Evolutionary conservation across 140 eudicot species (phyloP), one percentile per base, ranked within the genome.

Genomic region (Stevia rebaudiana): DNA sequence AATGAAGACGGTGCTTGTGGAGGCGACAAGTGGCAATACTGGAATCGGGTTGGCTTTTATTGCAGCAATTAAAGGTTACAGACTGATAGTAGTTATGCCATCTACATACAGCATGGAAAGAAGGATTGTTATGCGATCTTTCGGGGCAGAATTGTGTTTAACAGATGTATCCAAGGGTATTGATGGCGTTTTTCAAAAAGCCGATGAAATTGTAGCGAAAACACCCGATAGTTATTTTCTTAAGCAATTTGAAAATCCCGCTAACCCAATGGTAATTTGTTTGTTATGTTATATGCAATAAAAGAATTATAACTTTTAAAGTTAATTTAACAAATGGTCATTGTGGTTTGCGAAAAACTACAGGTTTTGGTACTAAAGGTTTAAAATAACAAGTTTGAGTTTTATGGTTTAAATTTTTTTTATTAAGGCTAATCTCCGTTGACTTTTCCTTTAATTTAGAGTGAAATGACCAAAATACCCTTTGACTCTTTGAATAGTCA

Each of bases 1-100:
- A 10, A 3, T 25, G 11, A 50, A 84, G 91, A 75, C 84, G 33
- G 84, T 81, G 13, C 82, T 84, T 23, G 58, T 84, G 16, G 91
- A 84, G 72, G 79, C 56, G 19, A 81, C 91, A 15, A 36, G 84
- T 58, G 91, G 91, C 39, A 84, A 84, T 67, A 84, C 87, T 8
- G 91, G 91, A 18, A 84, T 84, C 16, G 87, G 92, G 63, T 68
- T 84, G 65, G 92, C 92, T 11, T 78, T 69, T 70, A 60, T 81
- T 43, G 92, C 92, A 10, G 92, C 92, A 46, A 30, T 48, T 43
- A 76, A 65, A 77, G 79, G 85, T 56, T 84, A 84, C 75, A 79
- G 71, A 47, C 83, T 84, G 53, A 71, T 65, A 8, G 22, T 84
- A 63, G 79, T 76, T 5, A 84, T 84, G 92, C 92, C 87, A 73